Evolutionary conservation across 1,284 basidiomycete species (phyloP).

Genomic region (Cutaneotrichosporon arboriforme): DNA sequence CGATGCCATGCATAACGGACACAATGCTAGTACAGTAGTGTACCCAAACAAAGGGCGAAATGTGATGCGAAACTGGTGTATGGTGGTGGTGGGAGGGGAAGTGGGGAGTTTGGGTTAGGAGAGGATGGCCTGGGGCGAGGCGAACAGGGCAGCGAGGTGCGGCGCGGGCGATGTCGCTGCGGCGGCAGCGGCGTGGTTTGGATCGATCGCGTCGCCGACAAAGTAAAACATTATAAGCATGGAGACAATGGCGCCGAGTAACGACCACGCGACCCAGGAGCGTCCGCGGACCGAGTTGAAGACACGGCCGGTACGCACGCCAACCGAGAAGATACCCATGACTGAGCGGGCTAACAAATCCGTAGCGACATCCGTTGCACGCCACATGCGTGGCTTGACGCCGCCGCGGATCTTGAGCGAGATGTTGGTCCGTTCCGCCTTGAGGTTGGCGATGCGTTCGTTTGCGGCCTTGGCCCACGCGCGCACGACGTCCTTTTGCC

Average conservation of each 20-base stretch:
- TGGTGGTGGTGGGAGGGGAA: too few relatives aligned
- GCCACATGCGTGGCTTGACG: constrained; percentile 10
- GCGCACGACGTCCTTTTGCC: constrained; percentile 28
- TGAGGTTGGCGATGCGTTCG: constrained; percentile 9
- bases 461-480: constrained; percentile 22
- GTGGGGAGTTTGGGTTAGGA: too few relatives aligned
- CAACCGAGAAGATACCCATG: constrained; percentile 4
- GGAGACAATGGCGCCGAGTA: background rate
- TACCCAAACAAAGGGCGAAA: too few relatives aligned
- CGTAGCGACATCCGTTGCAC: constrained; percentile 7
- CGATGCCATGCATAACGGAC: too few relatives aligned
- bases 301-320: constrained; percentile 4
- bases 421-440: constrained; percentile 6
- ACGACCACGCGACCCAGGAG: constrained; percentile 10
- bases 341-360: constrained; percentile 9
- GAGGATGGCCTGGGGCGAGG: too few relatives aligned
- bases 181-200: too few relatives aligned
- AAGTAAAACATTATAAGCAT: constrained; percentile 12
- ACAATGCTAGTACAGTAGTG: too few relatives aligned
- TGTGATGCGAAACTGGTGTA: too few relatives aligned
- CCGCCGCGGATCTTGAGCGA: constrained; percentile 14
- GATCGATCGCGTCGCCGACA: background rate
- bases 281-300: constrained; percentile 4
- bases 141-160: too few relatives aligned
- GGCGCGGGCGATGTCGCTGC: too few relatives aligned